These are phyloP conservation scores for Rubus parviflorus DNA, from an alignment of 306 rosid species.

Conservation along the genomic window DNA sequence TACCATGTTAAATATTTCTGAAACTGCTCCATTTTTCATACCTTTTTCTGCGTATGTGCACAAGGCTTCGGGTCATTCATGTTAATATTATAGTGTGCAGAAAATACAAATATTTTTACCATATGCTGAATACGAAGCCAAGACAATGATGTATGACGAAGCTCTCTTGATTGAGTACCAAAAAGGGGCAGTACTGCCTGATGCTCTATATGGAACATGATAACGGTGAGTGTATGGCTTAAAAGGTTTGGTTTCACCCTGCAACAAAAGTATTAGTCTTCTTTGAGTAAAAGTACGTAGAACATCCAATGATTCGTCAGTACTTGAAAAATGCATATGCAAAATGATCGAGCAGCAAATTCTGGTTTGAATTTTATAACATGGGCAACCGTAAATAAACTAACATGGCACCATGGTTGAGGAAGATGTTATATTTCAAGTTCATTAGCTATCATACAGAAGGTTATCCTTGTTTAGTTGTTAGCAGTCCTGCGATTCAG, in stretches of 20 bases:
- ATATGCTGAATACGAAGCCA: conserved; percentile 56
- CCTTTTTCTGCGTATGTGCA: neutral
- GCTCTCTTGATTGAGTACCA: conserved; percentile 62
- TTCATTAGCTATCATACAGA: neutral
- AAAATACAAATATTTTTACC: conserved; percentile 30
- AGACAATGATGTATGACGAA: conserved; percentile 55
- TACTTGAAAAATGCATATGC: neutral
- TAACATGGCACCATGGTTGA: neutral
- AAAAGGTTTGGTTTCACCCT: conserved; percentile 57
- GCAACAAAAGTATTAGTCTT: conserved; percentile 10
- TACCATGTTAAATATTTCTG: neutral
- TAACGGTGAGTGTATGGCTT: conserved; percentile 48
- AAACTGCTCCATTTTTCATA: neutral
- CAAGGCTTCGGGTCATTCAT: neutral
- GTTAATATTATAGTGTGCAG: neutral
- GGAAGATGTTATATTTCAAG: neutral
- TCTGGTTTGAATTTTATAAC: neutral
- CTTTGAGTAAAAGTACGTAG: neutral
- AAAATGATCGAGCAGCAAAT: neutral
- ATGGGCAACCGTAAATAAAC: too few species aligned
- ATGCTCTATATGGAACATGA: conserved; percentile 36
- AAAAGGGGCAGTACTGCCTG: conserved; percentile 32
- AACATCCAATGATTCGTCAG: neutral
- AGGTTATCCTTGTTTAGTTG: neutral
- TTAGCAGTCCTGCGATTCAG: neutral